These are phyloP conservation scores for Articulospora tetracladia DNA, from an alignment of 495 filamentous ascomycete species.

Conservation along the genomic window DNA sequence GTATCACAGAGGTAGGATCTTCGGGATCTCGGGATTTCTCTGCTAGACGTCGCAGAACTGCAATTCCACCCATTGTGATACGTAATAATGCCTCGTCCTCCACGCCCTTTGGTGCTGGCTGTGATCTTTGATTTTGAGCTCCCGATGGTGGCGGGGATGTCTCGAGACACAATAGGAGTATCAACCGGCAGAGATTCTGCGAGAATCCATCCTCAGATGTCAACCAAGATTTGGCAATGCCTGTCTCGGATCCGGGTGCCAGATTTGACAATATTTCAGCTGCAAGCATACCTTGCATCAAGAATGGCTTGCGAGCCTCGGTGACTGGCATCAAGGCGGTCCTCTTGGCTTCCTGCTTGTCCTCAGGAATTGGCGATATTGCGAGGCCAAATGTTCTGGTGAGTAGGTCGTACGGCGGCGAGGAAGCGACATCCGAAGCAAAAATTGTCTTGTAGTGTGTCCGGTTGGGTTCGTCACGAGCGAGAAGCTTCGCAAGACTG, in stretches of 20 bases:
- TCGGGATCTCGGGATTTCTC: slow-evolving; percentile 68
- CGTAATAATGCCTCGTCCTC: slow-evolving; percentile 46
- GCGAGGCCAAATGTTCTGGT: slow-evolving; percentile 87
- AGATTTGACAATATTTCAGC: slow-evolving; percentile 83
- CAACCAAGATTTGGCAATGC: slow-evolving; percentile 78
- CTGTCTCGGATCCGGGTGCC: slow-evolving; percentile 64
- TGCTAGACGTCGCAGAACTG: slow-evolving; percentile 62
- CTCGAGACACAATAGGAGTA: slow-evolving; percentile 65
- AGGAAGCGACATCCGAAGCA: slow-evolving; percentile 56
- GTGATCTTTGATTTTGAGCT: slow-evolving; percentile 29
- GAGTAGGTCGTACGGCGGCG: slow-evolving; percentile 72
- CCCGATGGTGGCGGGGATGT: slow-evolving; percentile 28
- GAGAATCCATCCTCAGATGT: slow-evolving; percentile 83
- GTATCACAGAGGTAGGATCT: slow-evolving; percentile 45
- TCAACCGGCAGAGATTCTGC: slow-evolving; percentile 67
- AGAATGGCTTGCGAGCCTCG: slow-evolving; percentile 76
- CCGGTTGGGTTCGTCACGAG: slow-evolving; percentile 89
- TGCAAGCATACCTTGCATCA: slow-evolving; percentile 88
- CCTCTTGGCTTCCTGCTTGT: slow-evolving; percentile 36
- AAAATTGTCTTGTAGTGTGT: slow-evolving; percentile 79
- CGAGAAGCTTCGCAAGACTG: slow-evolving; percentile 84
- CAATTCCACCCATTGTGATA: slow-evolving; percentile 67
- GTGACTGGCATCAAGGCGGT: slow-evolving; percentile 51
- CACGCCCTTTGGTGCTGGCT: slow-evolving; percentile 25
- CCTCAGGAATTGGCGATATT: slow-evolving; percentile 76